Conservation (phyloP, 75 land plant species). For the Cupressus sempervirens region DNA sequence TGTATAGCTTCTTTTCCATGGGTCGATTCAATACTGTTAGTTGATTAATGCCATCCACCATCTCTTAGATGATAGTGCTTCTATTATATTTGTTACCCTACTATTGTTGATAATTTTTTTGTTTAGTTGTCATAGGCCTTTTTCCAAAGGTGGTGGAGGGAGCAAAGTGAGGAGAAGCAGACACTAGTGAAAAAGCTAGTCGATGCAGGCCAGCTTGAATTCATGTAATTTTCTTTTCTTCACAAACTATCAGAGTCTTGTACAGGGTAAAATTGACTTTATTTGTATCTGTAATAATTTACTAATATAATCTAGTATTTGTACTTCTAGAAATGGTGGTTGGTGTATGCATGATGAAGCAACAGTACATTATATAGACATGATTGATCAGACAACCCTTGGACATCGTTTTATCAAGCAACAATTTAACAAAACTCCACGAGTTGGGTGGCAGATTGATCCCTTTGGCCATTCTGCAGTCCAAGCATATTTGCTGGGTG, state of each 20-base stretch:
- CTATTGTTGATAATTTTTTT: not conserved
- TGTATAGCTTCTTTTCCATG: not conserved
- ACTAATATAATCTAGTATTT: not conserved
- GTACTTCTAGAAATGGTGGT: conserved; percentile 81
- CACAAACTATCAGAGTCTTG: not conserved
- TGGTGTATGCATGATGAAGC: conserved; percentile 99
- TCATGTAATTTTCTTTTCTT: conserved; percentile 42
- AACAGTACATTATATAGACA: conserved; percentile 82
- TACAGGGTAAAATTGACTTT: not conserved
- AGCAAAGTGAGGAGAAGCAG: conserved; percentile 38
- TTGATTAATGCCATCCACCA: not conserved
- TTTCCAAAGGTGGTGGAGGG: conserved; percentile 72
- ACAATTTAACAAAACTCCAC: conserved; percentile 62
- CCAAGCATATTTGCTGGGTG: conserved; percentile 77
- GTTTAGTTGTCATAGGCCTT: conserved; percentile 43
- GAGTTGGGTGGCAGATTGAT: conserved; percentile 97
- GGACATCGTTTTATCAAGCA: conserved; percentile 78
- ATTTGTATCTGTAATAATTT: not conserved
- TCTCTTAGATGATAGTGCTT: not conserved
- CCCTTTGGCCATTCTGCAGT: conserved; percentile 98
- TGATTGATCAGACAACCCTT: conserved; percentile 96
- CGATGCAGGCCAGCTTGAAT: conserved; percentile 56
- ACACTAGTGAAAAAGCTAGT: conserved; percentile 52
- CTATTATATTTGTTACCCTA: not conserved
- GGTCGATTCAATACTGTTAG: not conserved